phyloP scores from a whole-genome alignment of 371 early-diverging fungal species.

The Apophysomyces elegans region DNA sequence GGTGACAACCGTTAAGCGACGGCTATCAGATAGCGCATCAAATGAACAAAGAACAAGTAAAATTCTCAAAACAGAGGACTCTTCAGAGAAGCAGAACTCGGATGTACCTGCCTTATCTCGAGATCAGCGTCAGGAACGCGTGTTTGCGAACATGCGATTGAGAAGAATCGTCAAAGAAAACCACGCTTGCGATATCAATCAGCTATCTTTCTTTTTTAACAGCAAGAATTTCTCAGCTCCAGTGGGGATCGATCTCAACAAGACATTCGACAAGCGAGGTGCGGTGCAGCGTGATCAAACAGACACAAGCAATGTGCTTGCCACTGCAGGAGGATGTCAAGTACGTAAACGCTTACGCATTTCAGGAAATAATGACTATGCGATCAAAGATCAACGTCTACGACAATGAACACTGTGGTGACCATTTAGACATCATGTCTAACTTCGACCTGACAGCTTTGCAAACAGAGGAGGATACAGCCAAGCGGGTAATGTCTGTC shows the following conservation, averaged over 20 bases:
- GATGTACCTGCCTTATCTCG: constrained; percentile 15
- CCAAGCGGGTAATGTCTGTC: not conserved
- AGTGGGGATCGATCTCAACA: constrained; percentile 55
- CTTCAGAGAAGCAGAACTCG: constrained; percentile 11
- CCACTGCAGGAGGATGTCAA: constrained; percentile 73
- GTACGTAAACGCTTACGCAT: constrained; percentile 27
- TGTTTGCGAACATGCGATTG: constrained; percentile 76
- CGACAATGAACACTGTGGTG: constrained; percentile 92
- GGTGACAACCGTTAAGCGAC: constrained; percentile 21
- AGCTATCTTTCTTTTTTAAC: constrained; percentile 74
- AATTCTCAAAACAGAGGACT: not conserved
- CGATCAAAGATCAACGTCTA: constrained; percentile 74
- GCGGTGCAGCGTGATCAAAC: constrained; percentile 63
- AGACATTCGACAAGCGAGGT: constrained; percentile 71
- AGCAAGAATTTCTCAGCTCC: constrained; percentile 57
- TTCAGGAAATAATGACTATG: not conserved
- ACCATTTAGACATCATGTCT: constrained; percentile 91
- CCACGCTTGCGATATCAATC: constrained; percentile 75
- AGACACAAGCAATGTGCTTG: constrained; percentile 77
- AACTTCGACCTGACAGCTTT: constrained; percentile 67
- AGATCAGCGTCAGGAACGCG: constrained; percentile 32
- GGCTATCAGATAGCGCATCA: constrained; percentile 15
- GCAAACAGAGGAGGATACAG: constrained; percentile 34
- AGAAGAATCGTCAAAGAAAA: constrained; percentile 88
- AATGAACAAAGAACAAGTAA: not conserved